Evolutionary conservation across 257 asterid species (phyloP), one percentile per base, ranked within the genome.

Genomic region (Henckelia pumila): DNA sequence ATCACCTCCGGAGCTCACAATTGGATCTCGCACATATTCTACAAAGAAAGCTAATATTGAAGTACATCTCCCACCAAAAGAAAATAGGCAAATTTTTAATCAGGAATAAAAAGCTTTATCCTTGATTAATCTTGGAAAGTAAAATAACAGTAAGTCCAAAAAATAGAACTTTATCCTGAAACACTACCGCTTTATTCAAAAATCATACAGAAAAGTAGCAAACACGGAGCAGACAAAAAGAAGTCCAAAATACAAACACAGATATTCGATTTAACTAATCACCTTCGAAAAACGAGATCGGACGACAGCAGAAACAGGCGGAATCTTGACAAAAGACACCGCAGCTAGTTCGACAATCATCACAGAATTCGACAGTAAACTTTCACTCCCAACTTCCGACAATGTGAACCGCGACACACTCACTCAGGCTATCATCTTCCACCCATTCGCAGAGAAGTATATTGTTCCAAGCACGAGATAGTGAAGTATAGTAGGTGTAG

Each of bases 201-300:
- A 69, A 84, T 74, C 77, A 79, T 77, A 71, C 61, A 71, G 53
- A 77, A 76, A 79, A 79, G 78, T 77, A 77, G 82, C 75, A 77
- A 63, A 23, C 50, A 66, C 63, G 55, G 55, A 60, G 69, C 74
- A 70, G 74, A 56, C 63, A 52, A 60, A 67, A 75, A 59, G 79
- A 57, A 73, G 58, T 44, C 23, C 64, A 72, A 72, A 73, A 71
- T 63, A 21, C 29, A 59, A 57, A 61, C 71, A 59, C 76, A 75
- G 84, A 80, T 47, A 47, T 74, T 76, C 77, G 56, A 68, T 66
- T 53, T 63, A 60, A 66, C 59, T 66, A 66, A 61, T 67, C 74
- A 85, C 91, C 97, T 77, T 59, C 63, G 50, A 67, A 79, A 79
- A 75, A 75, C 67, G 83, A 86, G 92, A 88, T 84, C 91, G 83